Conservation (phyloP, 1,284 basidiomycete species). For the Pterulicium gracile region DNA sequence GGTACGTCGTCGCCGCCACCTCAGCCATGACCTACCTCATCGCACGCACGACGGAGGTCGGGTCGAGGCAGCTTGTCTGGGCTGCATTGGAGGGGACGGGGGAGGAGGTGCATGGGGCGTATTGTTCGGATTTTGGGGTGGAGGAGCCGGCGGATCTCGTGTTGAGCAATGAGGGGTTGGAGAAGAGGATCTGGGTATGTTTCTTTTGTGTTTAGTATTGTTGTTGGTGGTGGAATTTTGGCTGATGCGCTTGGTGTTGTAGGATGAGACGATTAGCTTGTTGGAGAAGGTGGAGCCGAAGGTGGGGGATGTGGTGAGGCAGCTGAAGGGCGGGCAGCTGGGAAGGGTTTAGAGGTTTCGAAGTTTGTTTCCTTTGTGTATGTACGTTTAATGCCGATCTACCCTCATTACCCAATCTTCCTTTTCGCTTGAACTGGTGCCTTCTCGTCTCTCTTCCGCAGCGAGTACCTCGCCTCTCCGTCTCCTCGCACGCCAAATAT, state of each 20-base stretch:
- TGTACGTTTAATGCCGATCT: too few species aligned
- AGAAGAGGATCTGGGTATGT: not conserved
- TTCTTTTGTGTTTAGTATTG: not conserved
- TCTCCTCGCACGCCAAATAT: too few species aligned
- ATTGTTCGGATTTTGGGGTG: not conserved
- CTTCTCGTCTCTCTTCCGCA: too few species aligned
- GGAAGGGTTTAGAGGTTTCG: too few species aligned
- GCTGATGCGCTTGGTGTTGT: not conserved
- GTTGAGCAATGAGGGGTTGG: not conserved
- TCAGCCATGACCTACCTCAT: not conserved
- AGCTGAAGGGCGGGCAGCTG: too few species aligned
- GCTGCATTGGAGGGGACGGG: not conserved
- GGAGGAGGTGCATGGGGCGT: not conserved
- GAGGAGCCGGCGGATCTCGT: not conserved
- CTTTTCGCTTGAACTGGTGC: too few species aligned
- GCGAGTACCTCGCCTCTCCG: too few species aligned
- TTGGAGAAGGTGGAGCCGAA: not conserved
- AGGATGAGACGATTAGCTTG: not conserved
- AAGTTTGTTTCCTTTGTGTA: too few species aligned
- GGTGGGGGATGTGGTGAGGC: not conserved
- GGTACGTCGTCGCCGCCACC: not conserved
- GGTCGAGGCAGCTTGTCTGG: not conserved
- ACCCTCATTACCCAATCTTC: too few species aligned
- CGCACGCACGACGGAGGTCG: not conserved
- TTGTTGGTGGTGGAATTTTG: not conserved